Percentiles rank a stretch among this genome's conserved stretches.
These are phyloP conservation scores for Cruciata laevipes DNA, from an alignment of 257 asterid genomes.

Conservation along the genomic window DNA sequence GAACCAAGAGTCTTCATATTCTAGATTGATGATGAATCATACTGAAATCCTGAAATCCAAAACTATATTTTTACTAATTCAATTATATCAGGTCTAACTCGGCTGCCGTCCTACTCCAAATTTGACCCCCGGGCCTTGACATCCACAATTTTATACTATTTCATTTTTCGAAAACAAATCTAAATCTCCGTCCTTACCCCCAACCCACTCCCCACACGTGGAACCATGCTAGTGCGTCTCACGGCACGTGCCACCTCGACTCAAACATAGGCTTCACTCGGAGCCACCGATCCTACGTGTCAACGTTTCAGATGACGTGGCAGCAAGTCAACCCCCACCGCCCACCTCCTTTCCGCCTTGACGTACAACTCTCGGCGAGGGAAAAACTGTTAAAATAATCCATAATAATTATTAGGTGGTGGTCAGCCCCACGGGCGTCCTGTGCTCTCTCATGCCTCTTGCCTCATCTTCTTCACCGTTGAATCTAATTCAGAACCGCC, in stretches of 20 bases:
- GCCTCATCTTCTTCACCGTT: background rate
- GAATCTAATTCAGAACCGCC: background rate
- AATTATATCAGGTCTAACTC: background rate
- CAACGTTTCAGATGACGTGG: background rate
- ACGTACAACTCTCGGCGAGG: background rate
- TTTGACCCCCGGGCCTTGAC: background rate
- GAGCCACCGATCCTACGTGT: slow-evolving; percentile 9
- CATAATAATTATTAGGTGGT: background rate
- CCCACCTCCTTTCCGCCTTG: background rate
- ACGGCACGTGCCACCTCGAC: slow-evolving; percentile 11
- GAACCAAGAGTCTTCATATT: no score
- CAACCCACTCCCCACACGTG: slow-evolving; percentile 4
- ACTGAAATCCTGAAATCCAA: no score
- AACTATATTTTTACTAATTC: no score
- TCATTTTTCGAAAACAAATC: background rate
- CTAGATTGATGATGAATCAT: no score
- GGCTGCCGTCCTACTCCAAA: slow-evolving; percentile 1
- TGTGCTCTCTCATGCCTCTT: background rate
- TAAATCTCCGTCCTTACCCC: background rate
- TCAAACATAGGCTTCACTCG: background rate
- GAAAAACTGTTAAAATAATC: background rate
- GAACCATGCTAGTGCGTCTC: slow-evolving; percentile 6
- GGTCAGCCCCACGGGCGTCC: background rate
- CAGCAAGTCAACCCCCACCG: background rate
- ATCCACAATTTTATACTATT: background rate